Base-by-base conservation (phyloP, 495 filamentous ascomycete genomes). In the Xylaria telfairii region DNA sequence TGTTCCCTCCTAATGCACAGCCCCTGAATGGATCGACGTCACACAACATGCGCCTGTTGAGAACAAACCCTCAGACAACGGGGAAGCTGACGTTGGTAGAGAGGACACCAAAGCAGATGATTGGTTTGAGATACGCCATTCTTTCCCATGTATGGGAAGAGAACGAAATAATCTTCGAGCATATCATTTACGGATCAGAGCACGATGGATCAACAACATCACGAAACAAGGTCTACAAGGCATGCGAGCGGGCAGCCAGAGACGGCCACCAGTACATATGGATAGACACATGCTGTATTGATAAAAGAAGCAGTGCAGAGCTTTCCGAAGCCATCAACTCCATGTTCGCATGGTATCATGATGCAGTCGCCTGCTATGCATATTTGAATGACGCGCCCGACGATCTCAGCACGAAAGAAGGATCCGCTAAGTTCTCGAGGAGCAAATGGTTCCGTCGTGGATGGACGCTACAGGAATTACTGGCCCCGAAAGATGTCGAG, bases 281-380 rank as follows among this genome's bases (percentile, higher is more conserved):
- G 83, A 74, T 84, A 26, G 83, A 84, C 54, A 84, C 83, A 0
- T 85, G 83, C 61, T 85, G 83, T 65, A 85, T 84, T 73, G 78
- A 85, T 64, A 84, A 85, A 24, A 76, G 72, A 9, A 81, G 78
- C 69, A 85, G 83, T 54, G 81, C 81, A 17, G 82, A 85, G 67
- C 74, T 84, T 4, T 77, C 73, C 53, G 81, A 85, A 70, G 78
- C 79, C 64, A 81, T 87, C 46, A 87, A 85, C 59, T 84, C 81
- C 6, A 87, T 87, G 84, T 87, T 78, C 62, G 68, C 54, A 0
- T 85, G 79, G 82, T 84, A 70, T 59, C 51, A 30, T 13, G 39
- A 71, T 30, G 68, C 66, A 17, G 28, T n/a, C 1, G 53, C 71
- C 32, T 72, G 70, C 37, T 72, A 72, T 24, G 70, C 70, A 42